Percentiles rank a stretch among this genome's conserved stretches.
phyloP scores from a whole-genome alignment of 495 filamentous ascomycete genomes.

The Hapsidospora chrysogenum region DNA sequence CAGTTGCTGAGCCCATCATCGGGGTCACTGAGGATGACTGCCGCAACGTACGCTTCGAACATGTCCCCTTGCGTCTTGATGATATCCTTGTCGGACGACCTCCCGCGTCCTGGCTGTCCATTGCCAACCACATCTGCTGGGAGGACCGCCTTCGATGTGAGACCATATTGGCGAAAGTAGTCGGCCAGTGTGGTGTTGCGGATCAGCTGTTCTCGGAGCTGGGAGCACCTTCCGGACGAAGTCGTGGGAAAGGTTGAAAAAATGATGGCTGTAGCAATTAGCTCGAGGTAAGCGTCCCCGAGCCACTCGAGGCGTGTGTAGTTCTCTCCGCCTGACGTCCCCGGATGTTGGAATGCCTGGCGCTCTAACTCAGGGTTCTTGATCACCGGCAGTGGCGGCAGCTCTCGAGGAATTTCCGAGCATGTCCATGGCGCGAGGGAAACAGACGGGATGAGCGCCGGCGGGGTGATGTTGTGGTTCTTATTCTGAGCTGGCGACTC shows the following conservation, averaged over 20 bases:
- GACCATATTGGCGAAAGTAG: conserved; percentile 48
- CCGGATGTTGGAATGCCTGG: conserved; percentile 53
- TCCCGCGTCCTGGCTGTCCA: conserved; percentile 14
- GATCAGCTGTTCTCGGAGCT: conserved; percentile 51
- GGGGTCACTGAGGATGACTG: conserved; percentile 48
- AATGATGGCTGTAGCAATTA: conserved; percentile 48
- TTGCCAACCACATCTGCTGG: conserved; percentile 23
- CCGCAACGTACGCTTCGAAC: conserved; percentile 79
- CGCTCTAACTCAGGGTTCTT: conserved; percentile 35
- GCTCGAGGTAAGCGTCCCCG: conserved; percentile 58
- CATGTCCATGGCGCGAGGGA: conserved; percentile 2
- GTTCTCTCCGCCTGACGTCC: conserved; percentile 22
- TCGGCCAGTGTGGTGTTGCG: conserved; percentile 60
- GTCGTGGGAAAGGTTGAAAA: conserved; percentile 43
- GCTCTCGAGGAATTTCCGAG: conserved; percentile 14
- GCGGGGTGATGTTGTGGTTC: not conserved
- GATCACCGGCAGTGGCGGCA: conserved; percentile 44
- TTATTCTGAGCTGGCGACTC: no score
- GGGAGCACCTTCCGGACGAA: conserved; percentile 40
- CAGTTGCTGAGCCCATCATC: conserved; percentile 38
- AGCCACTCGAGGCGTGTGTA: conserved; percentile 65
- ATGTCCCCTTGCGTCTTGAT: conserved; percentile 64
- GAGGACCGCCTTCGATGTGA: conserved; percentile 41
- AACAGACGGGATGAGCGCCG: not conserved
- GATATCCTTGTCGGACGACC: conserved; percentile 29